Percentiles rank a stretch among this genome's conserved stretches.
phyloP scores from a whole-genome alignment of 805 yeast species.

The Candida namnaoensis region DNA sequence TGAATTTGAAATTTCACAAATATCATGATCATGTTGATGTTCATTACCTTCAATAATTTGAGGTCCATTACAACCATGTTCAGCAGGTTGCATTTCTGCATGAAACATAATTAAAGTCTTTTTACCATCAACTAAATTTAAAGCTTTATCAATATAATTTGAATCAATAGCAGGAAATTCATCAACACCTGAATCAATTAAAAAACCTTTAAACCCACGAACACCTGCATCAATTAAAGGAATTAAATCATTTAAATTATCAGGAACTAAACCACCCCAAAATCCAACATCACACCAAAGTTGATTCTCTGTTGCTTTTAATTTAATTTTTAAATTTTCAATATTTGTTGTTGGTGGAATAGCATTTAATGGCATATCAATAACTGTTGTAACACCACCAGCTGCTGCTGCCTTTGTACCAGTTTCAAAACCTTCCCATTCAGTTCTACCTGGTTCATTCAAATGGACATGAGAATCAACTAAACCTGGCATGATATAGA shows the following conservation, averaged over 20 bases:
- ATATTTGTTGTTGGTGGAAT: conserved; percentile 92
- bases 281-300: conserved; percentile 92
- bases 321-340: conserved; percentile 63
- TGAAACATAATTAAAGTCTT: conserved; percentile 83
- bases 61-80: conserved; percentile 22
- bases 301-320: conserved; percentile 71
- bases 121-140: conserved; percentile 50
- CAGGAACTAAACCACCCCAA: conserved; percentile 94
- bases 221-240: conserved; percentile 84
- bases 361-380: conserved; percentile 95
- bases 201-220: conserved; percentile 86
- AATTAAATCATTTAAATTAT: conserved; percentile 55
- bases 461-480: conserved; percentile 93
- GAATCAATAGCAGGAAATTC: conserved; percentile 83
- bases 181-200: conserved; percentile 93
- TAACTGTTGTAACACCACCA: conserved; percentile 93
- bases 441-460: conserved; percentile 97
- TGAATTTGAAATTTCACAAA: not conserved
- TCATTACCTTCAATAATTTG: conserved; percentile 2
- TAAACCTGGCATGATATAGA: conserved; percentile 75
- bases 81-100: conserved; percentile 72
- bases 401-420: conserved; percentile 93
- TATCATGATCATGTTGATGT: too few species aligned
- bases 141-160: conserved; percentile 55
- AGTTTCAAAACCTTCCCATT: conserved; percentile 97